Evolutionary conservation across 2,329 filamentous ascomycete genomes (phyloP), one percentile per base, ranked within the genome.

Genomic region (Podosphaera fusca): DNA sequence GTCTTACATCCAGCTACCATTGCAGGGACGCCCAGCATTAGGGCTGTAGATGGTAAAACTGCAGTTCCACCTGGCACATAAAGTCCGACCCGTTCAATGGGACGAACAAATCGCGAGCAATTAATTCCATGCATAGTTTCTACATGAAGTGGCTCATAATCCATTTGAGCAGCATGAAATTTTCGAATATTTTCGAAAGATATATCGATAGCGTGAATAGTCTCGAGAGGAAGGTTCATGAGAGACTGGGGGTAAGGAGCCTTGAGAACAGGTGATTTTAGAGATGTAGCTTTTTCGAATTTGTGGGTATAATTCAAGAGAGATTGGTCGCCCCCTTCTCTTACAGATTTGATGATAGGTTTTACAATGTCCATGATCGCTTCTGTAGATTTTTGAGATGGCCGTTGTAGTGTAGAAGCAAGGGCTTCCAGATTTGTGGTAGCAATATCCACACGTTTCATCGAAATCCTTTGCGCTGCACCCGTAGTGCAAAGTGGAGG

Each of bases 81-180:
- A 4, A 95, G 75, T 61, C 92, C 92, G n/a, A 98, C 92, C 42
- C 88, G 78, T 70, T 96, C 92, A 61, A 98, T 96, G 0, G 92
- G 84, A 29, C 92, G 78, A 10, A 82, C 82, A 72, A 98, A 96
- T 59, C 92, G 87, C 61, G 87, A 94, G 74, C 92, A 98, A 34
- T 92, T 76, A 2, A 98, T 88, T 36, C 92, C 92, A 0, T 92
- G 92, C 92, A 98, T 98, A 0, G 92, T 98, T 74, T 96, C 90
- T 6, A 98, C 87, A 58, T 81, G 71, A 5, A 98, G 75, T 1
- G 87, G 77, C 69, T 87, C 85, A 33, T 85, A 80, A 62, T 94
- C 87, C 66, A 84, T 84, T 66, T 98, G 92, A 0, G 90, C 90
- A 12, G 85, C 79, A 72, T 98, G 92, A 75, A 98, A 98, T 65